Conservation (phyloP, 192 early-diverging fungal species). For the Geranomyces michiganensis region DNA sequence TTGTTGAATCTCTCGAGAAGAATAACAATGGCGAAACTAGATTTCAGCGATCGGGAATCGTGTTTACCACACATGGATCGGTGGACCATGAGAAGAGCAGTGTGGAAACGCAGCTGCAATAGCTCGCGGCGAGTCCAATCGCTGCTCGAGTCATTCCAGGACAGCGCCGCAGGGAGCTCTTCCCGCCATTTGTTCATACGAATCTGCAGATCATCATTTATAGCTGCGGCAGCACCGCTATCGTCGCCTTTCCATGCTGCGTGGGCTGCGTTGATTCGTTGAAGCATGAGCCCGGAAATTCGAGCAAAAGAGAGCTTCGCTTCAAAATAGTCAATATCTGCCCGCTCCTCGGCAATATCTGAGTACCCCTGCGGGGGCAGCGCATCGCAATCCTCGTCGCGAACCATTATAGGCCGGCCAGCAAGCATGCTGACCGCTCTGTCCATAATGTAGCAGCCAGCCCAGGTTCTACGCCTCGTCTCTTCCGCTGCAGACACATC, state of each 20-base stretch:
- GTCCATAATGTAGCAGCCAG: conserved; percentile 22
- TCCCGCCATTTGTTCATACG: neutral
- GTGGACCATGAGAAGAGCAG: neutral
- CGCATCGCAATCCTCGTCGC: conserved; percentile 23
- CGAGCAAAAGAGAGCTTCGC: neutral
- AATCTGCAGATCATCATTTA: neutral
- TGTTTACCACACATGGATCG: neutral
- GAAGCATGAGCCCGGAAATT: neutral
- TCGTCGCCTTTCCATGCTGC: neutral
- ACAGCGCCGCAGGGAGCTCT: neutral
- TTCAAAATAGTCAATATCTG: neutral
- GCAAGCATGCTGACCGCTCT: neutral
- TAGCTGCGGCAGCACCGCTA: neutral
- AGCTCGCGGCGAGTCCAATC: conserved; percentile 1
- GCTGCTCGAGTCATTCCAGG: neutral
- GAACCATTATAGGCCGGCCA: conserved; percentile 19
- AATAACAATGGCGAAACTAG: neutral
- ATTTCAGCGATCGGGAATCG: neutral
- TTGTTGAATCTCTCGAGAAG: neutral
- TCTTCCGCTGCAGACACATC: conserved; percentile 23
- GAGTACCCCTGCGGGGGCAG: conserved; percentile 4
- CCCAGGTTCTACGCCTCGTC: conserved; percentile 20
- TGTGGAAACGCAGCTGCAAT: conserved; percentile 3
- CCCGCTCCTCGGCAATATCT: conserved; percentile 1
- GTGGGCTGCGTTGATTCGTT: neutral